These are phyloP conservation scores for Talaromyces sp. DNA, from an alignment of 2,329 filamentous ascomycete species.

Conservation along the genomic window DNA sequence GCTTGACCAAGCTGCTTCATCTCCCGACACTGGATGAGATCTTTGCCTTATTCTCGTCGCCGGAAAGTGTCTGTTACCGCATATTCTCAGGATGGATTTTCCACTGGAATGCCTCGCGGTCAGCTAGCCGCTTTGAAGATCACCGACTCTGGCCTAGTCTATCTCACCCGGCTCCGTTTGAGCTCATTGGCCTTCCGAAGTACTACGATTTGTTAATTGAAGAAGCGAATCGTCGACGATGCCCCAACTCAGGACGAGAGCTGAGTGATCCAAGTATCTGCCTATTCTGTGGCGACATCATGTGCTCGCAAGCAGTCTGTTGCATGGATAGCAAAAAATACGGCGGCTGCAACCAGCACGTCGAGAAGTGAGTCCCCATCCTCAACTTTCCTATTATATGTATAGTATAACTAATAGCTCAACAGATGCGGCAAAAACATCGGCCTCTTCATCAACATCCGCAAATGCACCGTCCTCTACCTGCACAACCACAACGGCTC, in stretches of 20 bases:
- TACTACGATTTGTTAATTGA: conserved; percentile 92
- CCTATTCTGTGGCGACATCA: conserved; percentile 93
- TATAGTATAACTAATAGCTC: conserved; percentile 20
- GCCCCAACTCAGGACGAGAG: conserved; percentile 87
- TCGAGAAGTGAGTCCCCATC: conserved; percentile 64
- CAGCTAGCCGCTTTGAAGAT: conserved; percentile 34
- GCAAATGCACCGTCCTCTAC: conserved; percentile 91
- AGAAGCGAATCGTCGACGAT: conserved; percentile 78
- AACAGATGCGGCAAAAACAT: conserved; percentile 80
- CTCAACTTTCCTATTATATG: not conserved
- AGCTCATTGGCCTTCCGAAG: conserved; percentile 86
- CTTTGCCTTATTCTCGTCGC: conserved; percentile 57
- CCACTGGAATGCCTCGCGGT: conserved; percentile 40
- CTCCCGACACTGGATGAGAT: conserved; percentile 79
- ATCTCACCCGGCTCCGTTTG: conserved; percentile 87
- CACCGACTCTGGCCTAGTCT: conserved; percentile 48
- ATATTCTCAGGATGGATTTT: conserved; percentile 71
- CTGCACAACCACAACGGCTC: conserved; percentile 78
- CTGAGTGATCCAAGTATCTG: conserved; percentile 88
- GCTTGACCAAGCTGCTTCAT: conserved; percentile 72
- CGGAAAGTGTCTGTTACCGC: conserved; percentile 45
- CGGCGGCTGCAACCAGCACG: conserved; percentile 88
- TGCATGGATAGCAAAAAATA: conserved; percentile 65
- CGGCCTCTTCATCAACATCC: conserved; percentile 94
- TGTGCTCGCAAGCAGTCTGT: conserved; percentile 91